Base-by-base conservation (phyloP, 495 filamentous ascomycete species). In the Xylaria intraflava region DNA sequence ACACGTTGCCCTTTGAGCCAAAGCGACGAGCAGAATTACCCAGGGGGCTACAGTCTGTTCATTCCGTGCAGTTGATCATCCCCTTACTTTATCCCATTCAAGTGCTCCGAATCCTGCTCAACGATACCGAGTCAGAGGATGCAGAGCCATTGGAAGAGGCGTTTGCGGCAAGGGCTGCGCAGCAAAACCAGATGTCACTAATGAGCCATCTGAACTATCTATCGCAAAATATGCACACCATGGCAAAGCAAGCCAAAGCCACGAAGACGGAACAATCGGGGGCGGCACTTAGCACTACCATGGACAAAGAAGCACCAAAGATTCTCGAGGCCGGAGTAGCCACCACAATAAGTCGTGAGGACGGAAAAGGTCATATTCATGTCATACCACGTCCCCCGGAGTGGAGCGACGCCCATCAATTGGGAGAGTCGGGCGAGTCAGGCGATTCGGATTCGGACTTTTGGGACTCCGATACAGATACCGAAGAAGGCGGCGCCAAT, bases 361-460 rank as follows among this genome's bases (percentile, higher is more conserved):
- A 55, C 12, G 79, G 76, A 41, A 82, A 73, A 33, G 73, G 75
- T 9, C 90, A 95, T 64, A 67, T 95, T 35, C 81, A 84, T 58
- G 71, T 88, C 51, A 88, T 96, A 41, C 84, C 88, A 12, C 77
- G 89, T 5, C 90, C 90, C 1, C 86, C 88, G 2, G 90, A 96
- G 62, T 96, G 90, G 90, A 70, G 75, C 7, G 60, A 74, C 1
- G 74, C 71, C 16, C 65, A 67, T 24, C 68, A 75, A 5, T 72
- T 66, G 27, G 73, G 62, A 14, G 75, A 77, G 4, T 74, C 70
- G 12, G 72, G 78, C 19, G 75, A 77, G 4, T 74, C 70, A 10
- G 72, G 78, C 19, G 72, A 72, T 29, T 67, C 66, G 17, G 66
- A 68, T 24, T 65, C 61, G 10, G 70, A 68, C 3, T 55, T 53